These are phyloP conservation scores for Stemphylium vesicarium DNA, from an alignment of 2,329 filamentous ascomycete genomes.

Conservation along the genomic window DNA sequence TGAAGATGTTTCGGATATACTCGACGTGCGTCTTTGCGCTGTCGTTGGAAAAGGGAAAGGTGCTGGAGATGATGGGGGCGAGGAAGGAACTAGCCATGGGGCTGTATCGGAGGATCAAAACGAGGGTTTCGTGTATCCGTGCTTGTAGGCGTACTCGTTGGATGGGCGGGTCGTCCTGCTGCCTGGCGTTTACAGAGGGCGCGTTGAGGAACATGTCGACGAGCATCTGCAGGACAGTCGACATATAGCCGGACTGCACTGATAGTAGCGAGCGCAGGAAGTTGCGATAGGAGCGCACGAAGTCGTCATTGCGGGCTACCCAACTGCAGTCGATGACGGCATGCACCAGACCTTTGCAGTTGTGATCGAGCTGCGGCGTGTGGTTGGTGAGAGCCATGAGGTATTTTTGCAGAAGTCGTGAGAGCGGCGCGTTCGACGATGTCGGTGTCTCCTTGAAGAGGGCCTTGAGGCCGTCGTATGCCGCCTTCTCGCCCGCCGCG, in stretches of 20 bases:
- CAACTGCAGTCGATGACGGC: slow-evolving; percentile 65
- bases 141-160: slow-evolving; percentile 69
- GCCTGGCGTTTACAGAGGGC: slow-evolving; percentile 60
- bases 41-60: slow-evolving; percentile 80
- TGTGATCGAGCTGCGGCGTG: slow-evolving; percentile 61
- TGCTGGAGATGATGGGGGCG: slow-evolving; percentile 67
- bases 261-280: slow-evolving; percentile 73
- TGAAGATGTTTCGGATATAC: slow-evolving; percentile 86
- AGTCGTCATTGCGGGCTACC: slow-evolving; percentile 66
- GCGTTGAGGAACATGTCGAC: slow-evolving; percentile 75
- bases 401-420: slow-evolving; percentile 62
- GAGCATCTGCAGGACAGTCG: slow-evolving; percentile 77
- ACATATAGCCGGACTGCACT: slow-evolving; percentile 80
- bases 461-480: slow-evolving; percentile 63
- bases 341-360: slow-evolving; percentile 64
- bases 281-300: slow-evolving; percentile 62
- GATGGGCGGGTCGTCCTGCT: slow-evolving; percentile 64
- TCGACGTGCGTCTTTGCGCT: slow-evolving; percentile 78
- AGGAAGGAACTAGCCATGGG: slow-evolving; percentile 78
- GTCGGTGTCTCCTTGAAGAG: slow-evolving; percentile 58
- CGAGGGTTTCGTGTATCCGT: slow-evolving; percentile 77
- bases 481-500: slow-evolving; percentile 59
- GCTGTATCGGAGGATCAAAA: slow-evolving; percentile 78
- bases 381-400: slow-evolving; percentile 64
- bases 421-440: slow-evolving; percentile 58